Evolutionary conservation across 169 alveolate genomes (phyloP).

Genomic region (Blepharisma undulans): DNA sequence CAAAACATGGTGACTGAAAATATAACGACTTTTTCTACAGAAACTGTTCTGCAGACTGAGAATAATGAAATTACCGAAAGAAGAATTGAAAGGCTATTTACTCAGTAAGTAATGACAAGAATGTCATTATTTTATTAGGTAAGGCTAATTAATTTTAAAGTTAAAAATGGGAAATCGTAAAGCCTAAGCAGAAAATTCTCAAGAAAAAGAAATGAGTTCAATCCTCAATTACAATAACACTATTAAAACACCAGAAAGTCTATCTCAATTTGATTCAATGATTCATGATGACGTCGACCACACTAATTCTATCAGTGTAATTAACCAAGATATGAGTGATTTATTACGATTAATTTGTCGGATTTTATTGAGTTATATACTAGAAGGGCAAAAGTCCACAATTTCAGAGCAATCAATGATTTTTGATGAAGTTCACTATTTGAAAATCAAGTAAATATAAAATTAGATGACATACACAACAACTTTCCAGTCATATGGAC

Average conservation of each 20-base stretch:
- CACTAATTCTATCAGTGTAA: not conserved
- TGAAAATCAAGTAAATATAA: not conserved
- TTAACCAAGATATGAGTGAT: constrained; percentile 10
- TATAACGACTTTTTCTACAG: not conserved
- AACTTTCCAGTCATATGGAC: not conserved
- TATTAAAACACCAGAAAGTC: not conserved
- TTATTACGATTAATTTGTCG: not conserved
- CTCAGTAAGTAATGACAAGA: not conserved
- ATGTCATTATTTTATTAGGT: too few relatives aligned
- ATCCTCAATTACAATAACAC: not conserved
- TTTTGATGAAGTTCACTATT: not conserved
- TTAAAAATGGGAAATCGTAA: constrained; percentile 1
- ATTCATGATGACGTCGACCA: not conserved
- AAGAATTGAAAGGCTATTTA: not conserved
- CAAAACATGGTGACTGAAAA: not conserved
- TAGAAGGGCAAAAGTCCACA: not conserved
- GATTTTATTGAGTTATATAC: not conserved
- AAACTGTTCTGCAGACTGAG: not conserved
- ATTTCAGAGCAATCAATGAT: not conserved
- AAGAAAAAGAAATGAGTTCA: not conserved
- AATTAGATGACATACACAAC: not conserved
- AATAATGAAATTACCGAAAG: not conserved
- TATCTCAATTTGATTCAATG: not conserved
- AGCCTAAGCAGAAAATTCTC: not conserved
- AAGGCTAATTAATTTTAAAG: not conserved